Evolutionary conservation across 2,329 filamentous ascomycete genomes (phyloP).

Genomic region (Cladosporium sp.): DNA sequence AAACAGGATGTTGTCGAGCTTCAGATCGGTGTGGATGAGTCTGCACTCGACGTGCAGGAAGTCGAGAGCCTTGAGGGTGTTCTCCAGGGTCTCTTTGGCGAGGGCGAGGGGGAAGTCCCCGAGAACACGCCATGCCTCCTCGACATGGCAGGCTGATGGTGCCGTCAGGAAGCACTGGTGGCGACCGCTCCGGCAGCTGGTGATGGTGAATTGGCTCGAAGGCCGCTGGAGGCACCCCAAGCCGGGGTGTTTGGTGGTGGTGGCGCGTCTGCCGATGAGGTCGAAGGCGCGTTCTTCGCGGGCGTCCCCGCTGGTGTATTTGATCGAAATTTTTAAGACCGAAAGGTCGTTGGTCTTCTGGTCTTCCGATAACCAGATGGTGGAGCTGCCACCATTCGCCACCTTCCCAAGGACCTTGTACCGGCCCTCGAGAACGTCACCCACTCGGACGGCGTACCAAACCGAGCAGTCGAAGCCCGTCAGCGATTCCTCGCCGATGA

Average conservation of each 20-base stretch:
- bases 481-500: slow-evolving; percentile 10
- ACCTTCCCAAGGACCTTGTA: slow-evolving; percentile 12
- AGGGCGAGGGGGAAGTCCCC: slow-evolving; percentile 2
- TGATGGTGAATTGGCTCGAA: slow-evolving; percentile 2
- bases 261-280: not conserved
- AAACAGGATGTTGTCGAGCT: slow-evolving; percentile 12
- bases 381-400: slow-evolving; percentile 9
- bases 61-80: slow-evolving; percentile 5
- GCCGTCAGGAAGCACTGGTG: slow-evolving; percentile 7
- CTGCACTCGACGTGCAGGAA: slow-evolving; percentile 6
- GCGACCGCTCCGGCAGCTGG: not conserved
- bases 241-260: slow-evolving; percentile 3
- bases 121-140: slow-evolving; percentile 5
- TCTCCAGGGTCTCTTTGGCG: not conserved
- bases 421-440: slow-evolving; percentile 3
- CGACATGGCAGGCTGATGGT: slow-evolving; percentile 7
- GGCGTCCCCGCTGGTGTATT: slow-evolving; percentile 3
- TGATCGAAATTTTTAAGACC: slow-evolving; percentile 9
- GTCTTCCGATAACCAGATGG: slow-evolving; percentile 7
- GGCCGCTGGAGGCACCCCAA: slow-evolving; percentile 5
- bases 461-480: slow-evolving; percentile 8
- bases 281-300: slow-evolving; percentile 6
- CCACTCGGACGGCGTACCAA: slow-evolving; percentile 6
- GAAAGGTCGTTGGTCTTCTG: not conserved
- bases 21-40: slow-evolving; percentile 7